A percentile compares a stretch with the other conserved stretches of the same genome.
These are phyloP conservation scores for Lolium rigidum DNA, from an alignment of 176 grass and related monocot species.

Conservation along the genomic window DNA sequence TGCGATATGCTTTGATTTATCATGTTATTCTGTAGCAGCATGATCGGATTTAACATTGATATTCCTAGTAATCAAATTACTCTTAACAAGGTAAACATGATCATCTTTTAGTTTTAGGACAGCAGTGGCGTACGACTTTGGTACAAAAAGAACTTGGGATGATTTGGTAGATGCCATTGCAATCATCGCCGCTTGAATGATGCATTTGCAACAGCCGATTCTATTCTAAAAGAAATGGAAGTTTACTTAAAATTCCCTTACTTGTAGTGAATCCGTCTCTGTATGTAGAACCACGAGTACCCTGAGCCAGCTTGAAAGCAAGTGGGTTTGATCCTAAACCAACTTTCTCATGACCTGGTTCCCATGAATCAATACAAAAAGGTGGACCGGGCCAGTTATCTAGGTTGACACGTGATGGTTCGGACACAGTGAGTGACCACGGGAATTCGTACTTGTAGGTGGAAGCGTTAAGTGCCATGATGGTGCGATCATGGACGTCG, in stretches of 20 bases:
- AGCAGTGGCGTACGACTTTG: background rate
- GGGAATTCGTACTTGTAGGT: background rate
- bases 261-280: background rate
- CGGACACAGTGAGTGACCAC: background rate
- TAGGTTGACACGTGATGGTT: background rate
- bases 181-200: background rate
- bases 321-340: background rate
- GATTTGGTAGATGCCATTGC: background rate
- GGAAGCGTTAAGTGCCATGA: background rate
- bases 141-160: background rate
- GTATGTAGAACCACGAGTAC: background rate
- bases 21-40: background rate
- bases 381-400: no score
- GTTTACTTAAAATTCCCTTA: background rate
- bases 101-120: slow-evolving; percentile 1
- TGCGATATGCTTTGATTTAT: background rate
- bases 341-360: background rate
- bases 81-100: background rate
- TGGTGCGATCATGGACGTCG: background rate
- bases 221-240: background rate
- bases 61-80: background rate
- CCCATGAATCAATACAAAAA: no score
- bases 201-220: slow-evolving; percentile 12
- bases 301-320: background rate
- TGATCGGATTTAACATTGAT: slow-evolving; percentile 20